These are phyloP conservation scores for Lentinula novae-zelandiae DNA, from an alignment of 1,284 basidiomycete genomes.

Conservation along the genomic window DNA sequence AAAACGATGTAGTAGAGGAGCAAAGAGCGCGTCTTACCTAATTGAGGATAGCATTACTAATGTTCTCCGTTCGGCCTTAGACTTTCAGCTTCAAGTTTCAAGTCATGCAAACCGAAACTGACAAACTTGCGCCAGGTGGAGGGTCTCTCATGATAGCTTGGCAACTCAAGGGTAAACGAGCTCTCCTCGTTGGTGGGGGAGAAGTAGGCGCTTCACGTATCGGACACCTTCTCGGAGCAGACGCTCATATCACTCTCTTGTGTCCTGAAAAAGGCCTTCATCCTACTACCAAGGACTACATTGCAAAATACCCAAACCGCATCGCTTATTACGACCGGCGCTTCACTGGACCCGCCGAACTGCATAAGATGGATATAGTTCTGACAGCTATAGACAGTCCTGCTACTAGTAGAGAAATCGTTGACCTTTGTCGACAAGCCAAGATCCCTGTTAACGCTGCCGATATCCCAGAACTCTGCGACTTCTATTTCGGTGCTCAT, in stretches of 20 bases:
- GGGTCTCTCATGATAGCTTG: constrained; percentile 84
- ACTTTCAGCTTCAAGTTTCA: background rate
- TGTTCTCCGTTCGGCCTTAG: background rate
- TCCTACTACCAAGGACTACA: constrained; percentile 49
- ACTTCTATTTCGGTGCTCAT: constrained; percentile 98
- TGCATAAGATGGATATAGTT: constrained; percentile 80
- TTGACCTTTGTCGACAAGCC: constrained; percentile 61
- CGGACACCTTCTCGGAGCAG: constrained; percentile 62
- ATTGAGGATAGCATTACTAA: background rate
- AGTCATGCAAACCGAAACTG: constrained; percentile 1
- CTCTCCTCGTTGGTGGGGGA: constrained; percentile 89
- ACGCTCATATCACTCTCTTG: constrained; percentile 61
- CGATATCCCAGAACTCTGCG: constrained; percentile 92
- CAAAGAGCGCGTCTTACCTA: background rate
- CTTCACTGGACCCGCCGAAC: constrained; percentile 58
- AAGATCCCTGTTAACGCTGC: constrained; percentile 93
- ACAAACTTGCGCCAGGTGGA: constrained; percentile 32
- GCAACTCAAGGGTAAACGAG: constrained; percentile 77
- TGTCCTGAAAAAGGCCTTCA: constrained; percentile 62
- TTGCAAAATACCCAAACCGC: constrained; percentile 45
- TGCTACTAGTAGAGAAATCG: constrained; percentile 68
- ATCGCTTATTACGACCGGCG: constrained; percentile 71
- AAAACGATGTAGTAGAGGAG: background rate
- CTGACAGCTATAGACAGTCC: constrained; percentile 93
- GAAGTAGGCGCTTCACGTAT: constrained; percentile 80